Evolutionary conservation across 1,284 basidiomycete genomes (phyloP).

Genomic region (Phellinidium pouzarii): DNA sequence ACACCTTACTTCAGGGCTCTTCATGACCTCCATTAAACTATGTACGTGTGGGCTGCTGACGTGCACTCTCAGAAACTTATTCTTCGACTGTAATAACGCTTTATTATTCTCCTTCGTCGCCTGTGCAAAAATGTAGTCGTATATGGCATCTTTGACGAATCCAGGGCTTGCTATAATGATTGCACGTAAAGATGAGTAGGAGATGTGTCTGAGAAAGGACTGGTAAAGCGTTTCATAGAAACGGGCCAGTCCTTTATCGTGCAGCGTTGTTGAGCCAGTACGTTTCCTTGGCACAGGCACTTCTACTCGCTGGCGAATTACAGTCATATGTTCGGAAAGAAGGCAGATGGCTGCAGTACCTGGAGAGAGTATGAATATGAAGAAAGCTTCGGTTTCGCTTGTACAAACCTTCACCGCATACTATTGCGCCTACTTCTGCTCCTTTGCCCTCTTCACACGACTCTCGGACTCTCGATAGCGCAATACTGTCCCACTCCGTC

Average conservation of each 20-base stretch:
- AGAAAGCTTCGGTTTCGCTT: background rate
- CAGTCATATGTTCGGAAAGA: conserved; percentile 94
- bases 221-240: conserved; percentile 87
- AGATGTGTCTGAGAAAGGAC: conserved; percentile 85
- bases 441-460: conserved; percentile 87
- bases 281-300: conserved; percentile 90
- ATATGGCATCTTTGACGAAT: conserved; percentile 88
- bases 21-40: conserved; percentile 88
- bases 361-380: conserved; percentile 23
- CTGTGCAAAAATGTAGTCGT: conserved; percentile 81
- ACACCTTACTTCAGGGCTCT: conserved; percentile 78
- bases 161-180: conserved; percentile 97
- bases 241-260: conserved; percentile 80
- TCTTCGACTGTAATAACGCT: conserved; percentile 59
- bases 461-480: conserved; percentile 78
- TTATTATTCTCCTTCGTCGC: conserved; percentile 84
- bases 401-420: conserved; percentile 78
- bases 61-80: conserved; percentile 90
- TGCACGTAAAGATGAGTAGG: conserved; percentile 75
- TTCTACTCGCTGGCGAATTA: conserved; percentile 88
- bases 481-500: conserved; percentile 86
- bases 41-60: conserved; percentile 93
- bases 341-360: conserved; percentile 92
- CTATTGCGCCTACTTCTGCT: conserved; percentile 94
- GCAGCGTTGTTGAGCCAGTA: conserved; percentile 70